Conservation (phyloP, 2,329 filamentous ascomycete species). For the Cytospora chrysosperma region DNA sequence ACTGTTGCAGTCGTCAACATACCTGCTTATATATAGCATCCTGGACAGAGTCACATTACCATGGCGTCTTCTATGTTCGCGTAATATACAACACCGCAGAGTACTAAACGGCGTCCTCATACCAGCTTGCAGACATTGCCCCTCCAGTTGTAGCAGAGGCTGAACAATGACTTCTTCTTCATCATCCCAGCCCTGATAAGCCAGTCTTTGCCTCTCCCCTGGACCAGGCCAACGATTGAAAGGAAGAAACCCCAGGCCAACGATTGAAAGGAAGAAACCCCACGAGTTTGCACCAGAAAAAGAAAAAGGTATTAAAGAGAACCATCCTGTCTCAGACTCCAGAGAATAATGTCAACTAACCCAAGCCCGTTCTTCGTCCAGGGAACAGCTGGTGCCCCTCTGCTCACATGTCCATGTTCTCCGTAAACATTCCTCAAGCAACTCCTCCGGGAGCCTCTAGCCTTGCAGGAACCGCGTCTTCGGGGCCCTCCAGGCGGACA, state of each 20-base stretch:
- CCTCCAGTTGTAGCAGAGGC: conserved; percentile 7
- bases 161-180: conserved; percentile 19
- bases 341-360: conserved; percentile 31
- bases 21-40: background rate
- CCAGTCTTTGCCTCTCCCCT: conserved; percentile 21
- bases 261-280: conserved; percentile 27
- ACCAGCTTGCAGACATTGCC: conserved; percentile 5
- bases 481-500: background rate
- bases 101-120: conserved; percentile 1
- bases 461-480: background rate
- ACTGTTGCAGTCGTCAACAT: background rate
- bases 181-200: conserved; percentile 19
- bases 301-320: conserved; percentile 35
- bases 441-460: conserved; percentile 1
- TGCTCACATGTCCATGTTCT: background rate
- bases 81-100: conserved; percentile 14
- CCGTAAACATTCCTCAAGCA: background rate
- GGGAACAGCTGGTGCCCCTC: conserved; percentile 3
- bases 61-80: conserved; percentile 18
- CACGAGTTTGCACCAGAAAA: conserved; percentile 24
- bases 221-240: conserved; percentile 20
- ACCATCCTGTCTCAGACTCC: conserved; percentile 31
- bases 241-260: too few species aligned
- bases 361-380: conserved; percentile 22
- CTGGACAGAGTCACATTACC: conserved; percentile 11